Percentiles rank a stretch among this genome's conserved stretches.
Conservation (phyloP, 163 green algal species). For the Chlorella variabilis region DNA sequence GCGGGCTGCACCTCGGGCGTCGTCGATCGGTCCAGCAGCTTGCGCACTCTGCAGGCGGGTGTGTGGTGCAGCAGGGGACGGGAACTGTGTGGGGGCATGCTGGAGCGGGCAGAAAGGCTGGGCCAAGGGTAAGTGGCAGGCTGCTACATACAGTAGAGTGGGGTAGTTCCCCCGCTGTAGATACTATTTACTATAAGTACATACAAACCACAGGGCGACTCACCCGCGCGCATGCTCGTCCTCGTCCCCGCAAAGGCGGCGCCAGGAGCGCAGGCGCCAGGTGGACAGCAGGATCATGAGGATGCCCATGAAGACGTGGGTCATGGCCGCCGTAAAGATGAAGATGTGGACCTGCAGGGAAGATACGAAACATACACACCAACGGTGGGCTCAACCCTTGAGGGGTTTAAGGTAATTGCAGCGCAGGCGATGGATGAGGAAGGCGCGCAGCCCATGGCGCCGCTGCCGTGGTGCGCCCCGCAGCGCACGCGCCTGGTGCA, state of each 20-base stretch:
- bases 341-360: conserved; percentile 44
- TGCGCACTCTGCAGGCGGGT: conserved; percentile 11
- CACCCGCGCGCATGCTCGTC: conserved; percentile 32
- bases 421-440: too few relatives aligned
- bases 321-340: conserved; percentile 41
- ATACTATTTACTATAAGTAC: too few relatives aligned
- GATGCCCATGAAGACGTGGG: conserved; percentile 41
- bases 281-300: conserved; percentile 35
- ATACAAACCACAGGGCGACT: too few relatives aligned
- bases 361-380: not conserved
- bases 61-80: not conserved
- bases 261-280: conserved; percentile 33
- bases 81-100: not conserved
- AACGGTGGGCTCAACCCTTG: too few relatives aligned
- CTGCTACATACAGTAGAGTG: too few relatives aligned
- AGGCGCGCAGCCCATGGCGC: too few relatives aligned
- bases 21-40: not conserved
- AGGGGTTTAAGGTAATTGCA: too few relatives aligned
- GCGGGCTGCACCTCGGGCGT: not conserved
- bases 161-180: too few relatives aligned
- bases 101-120: too few relatives aligned
- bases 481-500: conserved; percentile 43
- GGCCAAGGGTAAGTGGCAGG: too few relatives aligned
- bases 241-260: not conserved
- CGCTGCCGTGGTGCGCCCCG: too few relatives aligned